Evolutionary conservation across 768 basidiomycete genomes (phyloP).

Genomic region (Rossbeevera mucosa): DNA sequence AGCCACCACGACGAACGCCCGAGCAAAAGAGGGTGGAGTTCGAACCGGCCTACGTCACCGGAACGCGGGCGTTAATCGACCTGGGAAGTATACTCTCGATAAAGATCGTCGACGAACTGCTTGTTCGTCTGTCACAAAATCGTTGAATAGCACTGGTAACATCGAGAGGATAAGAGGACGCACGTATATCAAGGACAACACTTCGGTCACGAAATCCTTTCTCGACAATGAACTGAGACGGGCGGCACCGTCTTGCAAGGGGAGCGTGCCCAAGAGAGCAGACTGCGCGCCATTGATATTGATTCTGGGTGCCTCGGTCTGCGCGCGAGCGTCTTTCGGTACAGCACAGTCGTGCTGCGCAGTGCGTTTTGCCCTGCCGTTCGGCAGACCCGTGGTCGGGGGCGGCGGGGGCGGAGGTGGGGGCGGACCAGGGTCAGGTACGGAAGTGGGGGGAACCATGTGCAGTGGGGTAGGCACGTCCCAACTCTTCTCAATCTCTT

Average conservation of each 20-base stretch:
- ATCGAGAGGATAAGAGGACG: conserved; percentile 18
- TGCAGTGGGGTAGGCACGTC: conserved; percentile 41
- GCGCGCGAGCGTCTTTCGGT: conserved; percentile 3
- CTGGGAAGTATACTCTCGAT: conserved; percentile 43
- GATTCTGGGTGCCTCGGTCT: conserved; percentile 9
- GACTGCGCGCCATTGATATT: conserved; percentile 19
- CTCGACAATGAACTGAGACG: conserved; percentile 34
- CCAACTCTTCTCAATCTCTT: conserved; percentile 59
- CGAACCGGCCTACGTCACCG: not conserved
- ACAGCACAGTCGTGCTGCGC: conserved; percentile 4
- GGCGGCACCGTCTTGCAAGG: conserved; percentile 13
- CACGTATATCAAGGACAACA: conserved; percentile 60
- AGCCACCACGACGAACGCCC: not conserved
- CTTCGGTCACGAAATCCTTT: conserved; percentile 56
- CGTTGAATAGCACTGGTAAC: not conserved
- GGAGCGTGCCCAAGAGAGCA: conserved; percentile 25
- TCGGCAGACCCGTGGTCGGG: conserved; percentile 11
- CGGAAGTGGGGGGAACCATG: conserved; percentile 14
- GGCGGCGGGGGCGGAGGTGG: not conserved
- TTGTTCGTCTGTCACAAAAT: conserved; percentile 49
- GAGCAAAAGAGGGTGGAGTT: not conserved
- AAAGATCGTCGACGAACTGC: conserved; percentile 59
- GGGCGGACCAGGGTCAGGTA: not conserved
- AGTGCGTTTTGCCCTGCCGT: conserved; percentile 23
- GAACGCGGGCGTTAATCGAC: conserved; percentile 6